A percentile compares a stretch with the other conserved stretches of the same genome.
Conservation (phyloP, 352 stramenopile species). For the Halophytophthora batemanensis region DNA sequence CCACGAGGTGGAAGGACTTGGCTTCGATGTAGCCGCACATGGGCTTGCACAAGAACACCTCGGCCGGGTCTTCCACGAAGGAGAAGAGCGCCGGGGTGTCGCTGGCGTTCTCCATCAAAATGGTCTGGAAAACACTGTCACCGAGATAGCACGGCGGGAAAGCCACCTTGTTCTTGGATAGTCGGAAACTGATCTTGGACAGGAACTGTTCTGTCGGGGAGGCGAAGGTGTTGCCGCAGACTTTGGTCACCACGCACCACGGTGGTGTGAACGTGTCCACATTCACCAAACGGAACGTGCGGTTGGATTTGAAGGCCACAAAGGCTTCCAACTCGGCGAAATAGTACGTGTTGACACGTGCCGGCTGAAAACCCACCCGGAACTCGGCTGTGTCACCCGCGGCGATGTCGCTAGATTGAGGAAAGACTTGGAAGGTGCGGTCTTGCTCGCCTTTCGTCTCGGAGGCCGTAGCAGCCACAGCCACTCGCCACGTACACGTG, state of each 20-base stretch:
- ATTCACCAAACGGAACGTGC: constrained; percentile 92
- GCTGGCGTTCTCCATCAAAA: constrained; percentile 83
- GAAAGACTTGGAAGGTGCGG: constrained; percentile 71
- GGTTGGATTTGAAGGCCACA: constrained; percentile 91
- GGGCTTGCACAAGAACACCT: constrained; percentile 74
- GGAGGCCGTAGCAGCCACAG: constrained; percentile 19
- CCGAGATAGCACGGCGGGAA: constrained; percentile 89
- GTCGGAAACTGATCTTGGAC: constrained; percentile 70
- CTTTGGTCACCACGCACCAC: constrained; percentile 78
- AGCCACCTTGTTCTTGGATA: constrained; percentile 51
- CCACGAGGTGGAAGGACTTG: constrained; percentile 81
- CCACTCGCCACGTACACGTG: constrained; percentile 68
- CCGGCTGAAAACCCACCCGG: constrained; percentile 77
- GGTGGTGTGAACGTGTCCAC: constrained; percentile 90
- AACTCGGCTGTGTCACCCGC: constrained; percentile 77
- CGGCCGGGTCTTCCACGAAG: constrained; percentile 61
- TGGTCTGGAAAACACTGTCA: constrained; percentile 88
- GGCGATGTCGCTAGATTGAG: constrained; percentile 72
- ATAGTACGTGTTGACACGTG: constrained; percentile 83
- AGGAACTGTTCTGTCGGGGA: constrained; percentile 85
- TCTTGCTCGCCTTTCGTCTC: constrained; percentile 6
- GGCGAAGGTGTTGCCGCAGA: constrained; percentile 87
- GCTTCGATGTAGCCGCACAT: constrained; percentile 59
- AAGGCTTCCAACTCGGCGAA: constrained; percentile 87
- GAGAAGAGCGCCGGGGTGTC: constrained; percentile 88